Evolutionary conservation across 768 basidiomycete genomes (phyloP).

Genomic region (Trametes gibbosa): DNA sequence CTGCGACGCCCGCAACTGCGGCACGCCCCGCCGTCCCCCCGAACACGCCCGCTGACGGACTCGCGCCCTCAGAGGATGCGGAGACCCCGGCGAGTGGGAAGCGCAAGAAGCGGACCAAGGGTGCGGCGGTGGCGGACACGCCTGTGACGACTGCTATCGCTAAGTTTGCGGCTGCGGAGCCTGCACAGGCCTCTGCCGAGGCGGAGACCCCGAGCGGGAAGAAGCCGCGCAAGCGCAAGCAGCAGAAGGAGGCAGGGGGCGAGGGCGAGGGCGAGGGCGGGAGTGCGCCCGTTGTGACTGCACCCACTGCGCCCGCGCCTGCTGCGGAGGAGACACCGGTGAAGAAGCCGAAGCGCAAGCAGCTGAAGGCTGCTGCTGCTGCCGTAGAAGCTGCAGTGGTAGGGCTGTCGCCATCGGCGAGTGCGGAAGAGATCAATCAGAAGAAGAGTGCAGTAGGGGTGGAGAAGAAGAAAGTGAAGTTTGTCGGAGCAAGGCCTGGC

Average conservation of each 20-base stretch:
- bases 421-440: constrained; percentile 47
- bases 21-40: constrained; percentile 17
- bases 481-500: constrained; percentile 32
- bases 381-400: constrained; percentile 7
- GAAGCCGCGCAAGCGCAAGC: constrained; percentile 15
- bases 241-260: constrained; percentile 6
- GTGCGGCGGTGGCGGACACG: constrained; percentile 10
- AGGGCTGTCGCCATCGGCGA: constrained; percentile 3
- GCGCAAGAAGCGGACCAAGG: constrained; percentile 23
- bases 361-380: constrained; percentile 1
- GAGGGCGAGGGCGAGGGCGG: not conserved
- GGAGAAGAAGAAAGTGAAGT: constrained; percentile 59
- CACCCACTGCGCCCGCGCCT: not conserved
- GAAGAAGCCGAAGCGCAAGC: constrained; percentile 17
- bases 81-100: constrained; percentile 20
- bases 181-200: not conserved
- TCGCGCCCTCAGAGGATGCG: constrained; percentile 1
- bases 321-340: not conserved
- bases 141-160: constrained; percentile 18
- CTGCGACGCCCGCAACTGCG: not conserved
- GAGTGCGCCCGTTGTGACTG: not conserved
- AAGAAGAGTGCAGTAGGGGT: constrained; percentile 42
- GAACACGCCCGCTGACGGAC: constrained; percentile 26
- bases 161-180: constrained; percentile 15
- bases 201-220: constrained; percentile 10